Percentiles rank a stretch among this genome's conserved stretches.
Conservation (phyloP, 1,284 basidiomycete species). For the Cystobasidiaceae sp. region DNA sequence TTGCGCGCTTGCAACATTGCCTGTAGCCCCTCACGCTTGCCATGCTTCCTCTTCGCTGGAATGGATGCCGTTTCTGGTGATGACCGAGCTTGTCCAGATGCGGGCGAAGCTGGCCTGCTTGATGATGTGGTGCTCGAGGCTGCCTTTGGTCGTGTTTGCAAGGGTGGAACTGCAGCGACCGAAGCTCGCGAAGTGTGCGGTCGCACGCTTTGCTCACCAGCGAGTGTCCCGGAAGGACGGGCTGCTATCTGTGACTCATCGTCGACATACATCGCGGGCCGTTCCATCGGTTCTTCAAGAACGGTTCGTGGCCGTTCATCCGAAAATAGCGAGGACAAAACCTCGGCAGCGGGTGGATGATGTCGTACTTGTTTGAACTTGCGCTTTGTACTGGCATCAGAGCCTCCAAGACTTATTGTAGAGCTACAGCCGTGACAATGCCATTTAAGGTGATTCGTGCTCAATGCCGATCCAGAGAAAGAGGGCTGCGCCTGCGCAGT, state of each 20-base stretch:
- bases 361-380: neutral
- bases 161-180: too few relatives aligned
- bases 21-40: constrained; percentile 20
- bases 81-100: neutral
- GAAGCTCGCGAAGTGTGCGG: neutral
- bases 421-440: neutral
- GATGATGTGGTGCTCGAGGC: neutral
- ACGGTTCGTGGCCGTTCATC: neutral
- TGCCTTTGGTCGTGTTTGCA: too few relatives aligned
- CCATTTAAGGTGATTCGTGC: neutral
- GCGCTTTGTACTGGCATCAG: neutral
- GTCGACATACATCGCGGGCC: neutral
- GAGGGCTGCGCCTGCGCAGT: too few relatives aligned
- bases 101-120: neutral
- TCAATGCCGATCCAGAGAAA: neutral
- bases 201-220: neutral
- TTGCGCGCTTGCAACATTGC: constrained; percentile 22
- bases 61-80: neutral
- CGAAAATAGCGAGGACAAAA: neutral
- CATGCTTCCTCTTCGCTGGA: constrained; percentile 5
- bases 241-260: neutral
- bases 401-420: neutral
- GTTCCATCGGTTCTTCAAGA: neutral
- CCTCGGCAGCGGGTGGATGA: neutral
- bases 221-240: neutral